Evolutionary conservation across 257 asterid genomes (phyloP).

Genomic region (Ophiorrhiza pumila): DNA sequence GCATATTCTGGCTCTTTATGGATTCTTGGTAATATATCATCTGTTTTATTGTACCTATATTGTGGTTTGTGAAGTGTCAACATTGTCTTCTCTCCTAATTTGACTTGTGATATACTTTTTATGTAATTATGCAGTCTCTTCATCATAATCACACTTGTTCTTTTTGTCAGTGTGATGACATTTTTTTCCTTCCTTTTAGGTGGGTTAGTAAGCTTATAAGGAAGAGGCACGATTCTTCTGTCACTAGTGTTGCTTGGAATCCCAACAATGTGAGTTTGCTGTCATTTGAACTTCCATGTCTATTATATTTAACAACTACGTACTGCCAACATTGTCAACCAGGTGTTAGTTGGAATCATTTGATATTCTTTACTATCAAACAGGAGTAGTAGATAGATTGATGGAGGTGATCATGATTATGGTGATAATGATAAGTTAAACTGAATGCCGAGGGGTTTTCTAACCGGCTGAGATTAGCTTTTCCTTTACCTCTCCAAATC

Average conservation of each 20-base stretch:
- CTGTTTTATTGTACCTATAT: background rate
- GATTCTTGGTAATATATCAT: background rate
- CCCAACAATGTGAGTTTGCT: constrained; percentile 77
- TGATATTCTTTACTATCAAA: background rate
- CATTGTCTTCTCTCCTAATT: background rate
- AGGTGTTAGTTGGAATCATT: background rate
- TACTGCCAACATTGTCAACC: background rate
- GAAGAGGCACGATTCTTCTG: constrained; percentile 97
- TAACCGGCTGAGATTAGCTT: background rate
- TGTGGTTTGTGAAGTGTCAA: background rate
- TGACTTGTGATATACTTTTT: background rate
- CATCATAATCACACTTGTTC: background rate
- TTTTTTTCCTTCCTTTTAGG: constrained; percentile 46
- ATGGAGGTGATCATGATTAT: background rate
- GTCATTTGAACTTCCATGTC: background rate
- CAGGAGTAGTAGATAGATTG: background rate
- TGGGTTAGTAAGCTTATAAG: constrained; percentile 99
- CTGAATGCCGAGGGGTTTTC: background rate
- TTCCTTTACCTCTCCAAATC: background rate
- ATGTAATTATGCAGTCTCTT: background rate
- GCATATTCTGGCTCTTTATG: background rate
- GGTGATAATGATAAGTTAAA: background rate
- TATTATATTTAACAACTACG: no score
- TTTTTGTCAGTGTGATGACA: background rate
- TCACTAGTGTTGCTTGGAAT: constrained; percentile 96